These are phyloP conservation scores for Vanderwaltozyma polyspora DNA, from an alignment of 805 yeast genomes.

Conservation along the genomic window DNA sequence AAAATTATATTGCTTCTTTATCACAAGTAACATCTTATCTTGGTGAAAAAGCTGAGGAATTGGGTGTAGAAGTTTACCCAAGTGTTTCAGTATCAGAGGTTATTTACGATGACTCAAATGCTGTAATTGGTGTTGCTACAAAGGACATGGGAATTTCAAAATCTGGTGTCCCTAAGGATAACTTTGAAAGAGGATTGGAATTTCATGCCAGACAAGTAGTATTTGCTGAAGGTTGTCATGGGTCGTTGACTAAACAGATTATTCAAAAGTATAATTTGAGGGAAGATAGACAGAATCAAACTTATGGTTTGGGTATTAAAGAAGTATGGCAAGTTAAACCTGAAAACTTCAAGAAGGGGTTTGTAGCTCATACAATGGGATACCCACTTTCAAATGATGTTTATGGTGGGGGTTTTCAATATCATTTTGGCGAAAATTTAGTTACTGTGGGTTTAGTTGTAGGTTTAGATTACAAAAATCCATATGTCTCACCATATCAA, in stretches of 20 bases:
- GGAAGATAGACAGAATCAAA: constrained; percentile 53
- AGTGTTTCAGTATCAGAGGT: constrained; percentile 79
- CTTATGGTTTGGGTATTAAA: constrained; percentile 91
- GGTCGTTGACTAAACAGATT: constrained; percentile 73
- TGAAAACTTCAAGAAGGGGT: constrained; percentile 69
- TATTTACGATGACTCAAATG: constrained; percentile 41
- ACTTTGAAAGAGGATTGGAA: constrained; percentile 96
- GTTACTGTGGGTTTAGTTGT: constrained; percentile 91
- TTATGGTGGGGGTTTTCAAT: constrained; percentile 96
- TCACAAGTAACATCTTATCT: constrained; percentile 72
- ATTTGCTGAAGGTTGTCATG: constrained; percentile 97
- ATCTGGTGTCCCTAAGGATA: constrained; percentile 62
- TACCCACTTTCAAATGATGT: constrained; percentile 63
- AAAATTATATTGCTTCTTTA: constrained; percentile 76
- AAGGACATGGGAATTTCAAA: constrained; percentile 81
- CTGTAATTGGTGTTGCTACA: constrained; percentile 83
- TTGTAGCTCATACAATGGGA: constrained; percentile 80
- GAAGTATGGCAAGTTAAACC: constrained; percentile 95
- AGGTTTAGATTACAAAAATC: constrained; percentile 90
- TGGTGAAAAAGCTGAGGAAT: constrained; percentile 79
- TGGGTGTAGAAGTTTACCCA: constrained; percentile 90
- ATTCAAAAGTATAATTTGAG: constrained; percentile 62
- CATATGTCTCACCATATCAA: constrained; percentile 89
- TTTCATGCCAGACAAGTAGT: constrained; percentile 84
- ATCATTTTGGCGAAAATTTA: constrained; percentile 88